These are phyloP conservation scores for Diaporthe velutina DNA, from an alignment of 2,329 filamentous ascomycete genomes.

Conservation along the genomic window DNA sequence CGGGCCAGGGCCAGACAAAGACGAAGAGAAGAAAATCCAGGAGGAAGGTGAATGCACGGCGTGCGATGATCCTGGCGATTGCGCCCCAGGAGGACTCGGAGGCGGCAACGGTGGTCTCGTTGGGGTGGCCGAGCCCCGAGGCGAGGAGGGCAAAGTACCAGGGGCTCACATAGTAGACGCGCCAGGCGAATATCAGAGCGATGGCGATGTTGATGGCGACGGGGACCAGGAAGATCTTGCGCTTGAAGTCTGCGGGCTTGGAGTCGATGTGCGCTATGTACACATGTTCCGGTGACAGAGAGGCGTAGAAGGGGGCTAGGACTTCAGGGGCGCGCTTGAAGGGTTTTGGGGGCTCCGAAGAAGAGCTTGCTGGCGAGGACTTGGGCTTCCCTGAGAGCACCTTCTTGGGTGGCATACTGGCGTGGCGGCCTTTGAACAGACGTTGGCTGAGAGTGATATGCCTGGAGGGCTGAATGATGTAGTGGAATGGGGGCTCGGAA, in stretches of 20 bases:
- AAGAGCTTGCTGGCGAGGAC: conserved; percentile 44
- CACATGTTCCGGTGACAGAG: conserved; percentile 76
- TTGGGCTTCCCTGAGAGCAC: conserved; percentile 49
- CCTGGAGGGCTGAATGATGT: not conserved
- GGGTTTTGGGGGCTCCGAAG: conserved; percentile 65
- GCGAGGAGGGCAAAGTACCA: conserved; percentile 79
- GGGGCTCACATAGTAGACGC: conserved; percentile 76
- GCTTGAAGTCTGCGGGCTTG: conserved; percentile 78
- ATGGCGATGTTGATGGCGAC: conserved; percentile 81
- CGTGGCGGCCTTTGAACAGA: conserved; percentile 16
- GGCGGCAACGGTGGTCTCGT: conserved; percentile 75
- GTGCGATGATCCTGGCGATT: conserved; percentile 68
- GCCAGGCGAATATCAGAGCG: conserved; percentile 72
- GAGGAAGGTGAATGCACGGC: conserved; percentile 75
- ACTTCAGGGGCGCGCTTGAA: conserved; percentile 76
- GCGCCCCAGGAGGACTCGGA: conserved; percentile 67
- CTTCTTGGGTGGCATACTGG: conserved; percentile 49
- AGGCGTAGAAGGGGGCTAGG: conserved; percentile 75
- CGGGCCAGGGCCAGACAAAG: conserved; percentile 80
- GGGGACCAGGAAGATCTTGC: conserved; percentile 85
- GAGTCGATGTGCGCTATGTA: conserved; percentile 89
- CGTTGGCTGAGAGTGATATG: not conserved
- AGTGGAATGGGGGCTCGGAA: not conserved
- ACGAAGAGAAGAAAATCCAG: conserved; percentile 79
- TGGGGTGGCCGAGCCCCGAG: conserved; percentile 74